Evolutionary conservation across 139 green algal species (phyloP), one percentile per base, ranked within the genome.

Genomic region (Chlamydomonas incerta): DNA sequence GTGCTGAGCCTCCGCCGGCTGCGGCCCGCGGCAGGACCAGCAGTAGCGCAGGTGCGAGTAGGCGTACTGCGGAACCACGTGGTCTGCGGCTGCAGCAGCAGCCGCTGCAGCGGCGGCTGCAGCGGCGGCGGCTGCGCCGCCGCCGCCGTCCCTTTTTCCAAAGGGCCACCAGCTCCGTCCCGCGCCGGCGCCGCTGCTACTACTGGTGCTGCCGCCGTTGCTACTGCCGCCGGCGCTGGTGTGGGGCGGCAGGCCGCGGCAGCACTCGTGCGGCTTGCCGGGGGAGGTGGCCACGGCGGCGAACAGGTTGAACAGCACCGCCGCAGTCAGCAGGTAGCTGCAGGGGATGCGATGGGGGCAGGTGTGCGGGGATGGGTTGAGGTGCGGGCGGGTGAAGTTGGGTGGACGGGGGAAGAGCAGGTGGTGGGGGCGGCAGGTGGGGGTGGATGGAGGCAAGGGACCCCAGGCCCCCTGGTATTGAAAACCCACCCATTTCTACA

Each of bases 1-100:
- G 87, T 94, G 91, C 74, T 92, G 88, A 23, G 88, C 87, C 23
- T 63, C 50, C 10, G 75, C 72, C 23, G 89, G 82, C 66, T 90
- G 88, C 31, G 82, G 67, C 2, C 71, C 79, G 57, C 73, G 63
- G 81, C 91, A 94, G 29, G 67, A 52, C 47, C 58, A 52, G 81
- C 91, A 94, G 55, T 76, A 90, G 55, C 77, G 74, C 26, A 83
- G 75, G 60, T 83, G 60, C 1, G 60, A 15, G 62, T 73, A 83
- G 31, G 60, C 65, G 28, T 33, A 57, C 35, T 83, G 60, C 60
- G 37, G 75, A 0, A 72, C 75, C n/a, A 83, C 55, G 8, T 5
- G 55, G 52, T 58, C 52, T 11, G 6, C 58, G 33, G 5, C 33
- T 58, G n/a, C 74, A 35, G 50, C 37, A 26, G 35, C 37, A 18